Percentiles rank a stretch among this genome's conserved stretches.
phyloP scores from a whole-genome alignment of 2,329 filamentous ascomycete species.

The Knoxdaviesia capensis region DNA sequence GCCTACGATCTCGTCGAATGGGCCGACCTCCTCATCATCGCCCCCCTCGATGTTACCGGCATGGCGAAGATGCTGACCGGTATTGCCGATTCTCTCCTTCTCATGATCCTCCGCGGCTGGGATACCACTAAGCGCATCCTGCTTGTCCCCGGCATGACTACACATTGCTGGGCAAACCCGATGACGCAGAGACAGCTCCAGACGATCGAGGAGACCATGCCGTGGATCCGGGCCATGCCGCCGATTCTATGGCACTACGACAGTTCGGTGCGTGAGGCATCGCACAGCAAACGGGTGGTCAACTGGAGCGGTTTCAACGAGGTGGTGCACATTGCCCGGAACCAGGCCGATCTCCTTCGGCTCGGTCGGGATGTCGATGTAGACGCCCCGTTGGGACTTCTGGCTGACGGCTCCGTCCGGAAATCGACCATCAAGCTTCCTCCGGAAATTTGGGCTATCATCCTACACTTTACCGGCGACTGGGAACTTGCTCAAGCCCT shows the following conservation, averaged over 20 bases:
- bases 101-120: constrained; percentile 72
- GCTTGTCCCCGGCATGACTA: constrained; percentile 75
- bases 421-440: constrained; percentile 34
- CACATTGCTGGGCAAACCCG: constrained; percentile 75
- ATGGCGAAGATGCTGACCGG: constrained; percentile 78
- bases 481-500: constrained; percentile 79
- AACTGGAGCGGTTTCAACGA: constrained; percentile 49
- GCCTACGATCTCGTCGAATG: constrained; percentile 58
- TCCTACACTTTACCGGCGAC: constrained; percentile 67
- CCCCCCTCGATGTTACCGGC: constrained; percentile 67
- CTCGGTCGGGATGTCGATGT: constrained; percentile 52
- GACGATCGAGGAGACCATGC: constrained; percentile 69
- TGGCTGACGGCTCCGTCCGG: constrained; percentile 13
- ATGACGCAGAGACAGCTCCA: constrained; percentile 73
- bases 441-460: constrained; percentile 73
- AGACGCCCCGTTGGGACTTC: constrained; percentile 18
- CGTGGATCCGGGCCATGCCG: constrained; percentile 64
- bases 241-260: constrained; percentile 73
- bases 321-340: constrained; percentile 53
- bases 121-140: constrained; percentile 70
- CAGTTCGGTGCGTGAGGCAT: constrained; percentile 15
- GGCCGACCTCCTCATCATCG: constrained; percentile 72
- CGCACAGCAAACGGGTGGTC: constrained; percentile 26
- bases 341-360: constrained; percentile 55
- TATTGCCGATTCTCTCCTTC: constrained; percentile 58